Conservation (phyloP, 2,329 filamentous ascomycete species). For the Westerdykella ornata region DNA sequence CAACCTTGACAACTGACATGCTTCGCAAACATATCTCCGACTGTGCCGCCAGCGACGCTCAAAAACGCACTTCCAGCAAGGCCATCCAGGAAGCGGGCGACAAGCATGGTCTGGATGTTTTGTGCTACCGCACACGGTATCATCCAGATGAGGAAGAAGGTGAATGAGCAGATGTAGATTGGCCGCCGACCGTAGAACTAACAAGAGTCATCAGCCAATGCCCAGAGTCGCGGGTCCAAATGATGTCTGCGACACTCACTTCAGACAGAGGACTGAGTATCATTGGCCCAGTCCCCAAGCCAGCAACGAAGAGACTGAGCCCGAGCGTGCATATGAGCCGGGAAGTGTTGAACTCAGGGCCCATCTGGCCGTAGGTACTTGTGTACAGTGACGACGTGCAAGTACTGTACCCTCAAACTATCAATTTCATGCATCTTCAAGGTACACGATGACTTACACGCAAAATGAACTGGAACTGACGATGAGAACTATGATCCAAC, state of each 20-base stretch:
- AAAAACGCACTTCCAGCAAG: conserved; percentile 58
- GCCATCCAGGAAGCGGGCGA: conserved; percentile 71
- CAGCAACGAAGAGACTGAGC: conserved; percentile 74
- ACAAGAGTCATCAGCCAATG: neutral
- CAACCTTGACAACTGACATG: conserved; percentile 21
- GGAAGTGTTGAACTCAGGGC: conserved; percentile 64
- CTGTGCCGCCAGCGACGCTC: conserved; percentile 73
- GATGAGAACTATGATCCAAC: conserved; percentile 74
- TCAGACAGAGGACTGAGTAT: conserved; percentile 50
- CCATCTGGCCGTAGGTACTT: conserved; percentile 70
- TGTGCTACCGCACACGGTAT: conserved; percentile 74
- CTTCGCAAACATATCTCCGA: conserved; percentile 56
- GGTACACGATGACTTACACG: conserved; percentile 57
- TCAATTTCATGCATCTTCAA: neutral
- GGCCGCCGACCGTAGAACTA: conserved; percentile 75
- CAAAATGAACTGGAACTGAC: conserved; percentile 69
- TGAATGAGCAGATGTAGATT: conserved; percentile 71
- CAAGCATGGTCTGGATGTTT: conserved; percentile 74
- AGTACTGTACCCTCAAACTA: conserved; percentile 49
- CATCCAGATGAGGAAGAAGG: conserved; percentile 70
- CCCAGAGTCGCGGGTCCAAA: neutral
- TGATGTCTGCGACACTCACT: conserved; percentile 22
- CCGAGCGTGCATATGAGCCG: conserved; percentile 71
- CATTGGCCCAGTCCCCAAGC: conserved; percentile 56
- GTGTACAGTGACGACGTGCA: conserved; percentile 87